phyloP scores from a whole-genome alignment of 1,284 basidiomycete species.

The Ustilago bromivora region DNA sequence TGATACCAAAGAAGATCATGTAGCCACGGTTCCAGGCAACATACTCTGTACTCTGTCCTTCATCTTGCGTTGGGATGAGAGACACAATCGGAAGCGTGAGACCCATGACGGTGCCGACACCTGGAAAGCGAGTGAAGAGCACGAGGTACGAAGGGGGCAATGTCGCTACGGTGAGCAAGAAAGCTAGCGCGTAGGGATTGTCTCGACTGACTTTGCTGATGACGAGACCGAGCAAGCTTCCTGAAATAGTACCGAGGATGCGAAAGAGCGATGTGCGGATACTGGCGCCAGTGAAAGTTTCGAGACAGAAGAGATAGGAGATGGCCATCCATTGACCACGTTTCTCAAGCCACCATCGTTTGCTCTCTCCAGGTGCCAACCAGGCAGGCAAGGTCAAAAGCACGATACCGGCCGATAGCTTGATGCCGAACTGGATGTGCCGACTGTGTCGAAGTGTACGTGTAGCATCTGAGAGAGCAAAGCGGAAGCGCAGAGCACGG shows the following conservation, averaged over 20 bases:
- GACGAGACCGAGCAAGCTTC: conserved; percentile 70
- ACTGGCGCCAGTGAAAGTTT: conserved; percentile 72
- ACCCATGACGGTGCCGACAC: conserved; percentile 71
- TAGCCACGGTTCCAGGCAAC: conserved; percentile 59
- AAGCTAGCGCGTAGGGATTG: conserved; percentile 71
- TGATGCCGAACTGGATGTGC: conserved; percentile 71
- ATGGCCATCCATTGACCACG: conserved; percentile 71
- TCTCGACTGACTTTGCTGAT: conserved; percentile 70
- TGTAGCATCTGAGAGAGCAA: conserved; percentile 37
- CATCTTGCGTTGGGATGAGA: conserved; percentile 70
- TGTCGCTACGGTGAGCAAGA: conserved; percentile 69
- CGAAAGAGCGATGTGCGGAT: conserved; percentile 71
- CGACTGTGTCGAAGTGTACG: conserved; percentile 69
- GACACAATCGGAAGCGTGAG: conserved; percentile 67
- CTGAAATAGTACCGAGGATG: conserved; percentile 71
- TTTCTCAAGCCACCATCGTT: conserved; percentile 69
- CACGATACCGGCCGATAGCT: conserved; percentile 71
- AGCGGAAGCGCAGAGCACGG: conserved; percentile 27
- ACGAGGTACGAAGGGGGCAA: conserved; percentile 71
- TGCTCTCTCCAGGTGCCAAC: conserved; percentile 55
- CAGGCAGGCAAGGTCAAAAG: conserved; percentile 71
- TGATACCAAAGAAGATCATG: conserved; percentile 64
- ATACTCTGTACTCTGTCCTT: conserved; percentile 38
- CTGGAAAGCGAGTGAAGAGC: conserved; percentile 65
- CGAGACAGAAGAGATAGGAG: conserved; percentile 71